Conservation (phyloP, 2,329 filamentous ascomycete genomes). For the Exophiala sp. region DNA sequence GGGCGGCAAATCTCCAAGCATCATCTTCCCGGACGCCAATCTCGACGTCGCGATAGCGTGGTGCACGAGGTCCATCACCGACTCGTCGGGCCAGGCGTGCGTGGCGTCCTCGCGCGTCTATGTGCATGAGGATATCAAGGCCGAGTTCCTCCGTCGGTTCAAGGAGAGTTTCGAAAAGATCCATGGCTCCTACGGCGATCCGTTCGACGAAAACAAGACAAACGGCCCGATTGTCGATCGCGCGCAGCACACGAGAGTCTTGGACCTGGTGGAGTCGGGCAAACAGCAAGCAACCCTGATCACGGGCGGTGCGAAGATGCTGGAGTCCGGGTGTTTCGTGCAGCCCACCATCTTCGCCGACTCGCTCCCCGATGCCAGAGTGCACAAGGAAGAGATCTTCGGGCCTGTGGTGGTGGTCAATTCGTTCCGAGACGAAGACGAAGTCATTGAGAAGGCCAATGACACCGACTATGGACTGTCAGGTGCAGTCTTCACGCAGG, state of each 20-base stretch:
- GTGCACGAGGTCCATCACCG: neutral
- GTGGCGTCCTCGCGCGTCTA: slow-evolving; percentile 58
- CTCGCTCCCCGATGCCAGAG: slow-evolving; percentile 37
- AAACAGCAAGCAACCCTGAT: slow-evolving; percentile 62
- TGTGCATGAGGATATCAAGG: slow-evolving; percentile 55
- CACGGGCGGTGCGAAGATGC: slow-evolving; percentile 40
- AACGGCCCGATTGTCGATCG: slow-evolving; percentile 70
- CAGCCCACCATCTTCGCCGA: slow-evolving; percentile 71
- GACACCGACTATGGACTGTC: slow-evolving; percentile 21
- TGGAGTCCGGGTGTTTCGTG: slow-evolving; percentile 36
- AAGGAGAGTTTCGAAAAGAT: slow-evolving; percentile 54
- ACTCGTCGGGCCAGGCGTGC: slow-evolving; percentile 45
- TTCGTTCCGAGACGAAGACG: slow-evolving; percentile 30
- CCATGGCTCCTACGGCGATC: slow-evolving; percentile 49
- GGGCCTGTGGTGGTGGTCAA: slow-evolving; percentile 40
- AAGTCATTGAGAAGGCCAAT: slow-evolving; percentile 13
- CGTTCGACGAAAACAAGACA: slow-evolving; percentile 63
- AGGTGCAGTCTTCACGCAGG: slow-evolving; percentile 20
- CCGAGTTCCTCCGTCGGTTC: slow-evolving; percentile 59
- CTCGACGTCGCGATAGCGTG: slow-evolving; percentile 64
- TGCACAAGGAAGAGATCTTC: slow-evolving; percentile 40
- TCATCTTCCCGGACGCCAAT: slow-evolving; percentile 61
- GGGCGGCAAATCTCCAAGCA: slow-evolving; percentile 58
- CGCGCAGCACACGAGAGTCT: slow-evolving; percentile 62
- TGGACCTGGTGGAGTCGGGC: slow-evolving; percentile 64